Conservation (phyloP, 1,139 yeast species). For the Kodamaea sp. region DNA sequence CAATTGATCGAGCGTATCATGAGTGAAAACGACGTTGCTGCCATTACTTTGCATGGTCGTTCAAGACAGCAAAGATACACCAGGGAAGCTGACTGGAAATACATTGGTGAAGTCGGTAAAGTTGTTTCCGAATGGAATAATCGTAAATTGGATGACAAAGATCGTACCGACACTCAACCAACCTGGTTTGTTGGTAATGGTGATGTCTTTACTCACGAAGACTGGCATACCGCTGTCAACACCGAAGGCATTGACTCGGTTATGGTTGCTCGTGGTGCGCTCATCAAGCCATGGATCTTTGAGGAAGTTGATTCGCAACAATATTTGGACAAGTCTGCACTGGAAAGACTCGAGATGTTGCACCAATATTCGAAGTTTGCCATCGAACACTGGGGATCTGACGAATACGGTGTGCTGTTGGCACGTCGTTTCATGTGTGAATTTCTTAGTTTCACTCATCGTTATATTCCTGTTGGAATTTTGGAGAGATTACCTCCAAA, state of each 20-base stretch:
- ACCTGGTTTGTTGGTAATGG: conserved; percentile 85
- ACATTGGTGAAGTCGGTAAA: conserved; percentile 70
- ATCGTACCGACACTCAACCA: conserved; percentile 41
- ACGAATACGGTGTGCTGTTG: conserved; percentile 85
- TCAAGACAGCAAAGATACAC: conserved; percentile 95
- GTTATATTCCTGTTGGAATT: conserved; percentile 92
- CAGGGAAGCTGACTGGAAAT: conserved; percentile 88
- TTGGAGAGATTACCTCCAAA: conserved; percentile 85
- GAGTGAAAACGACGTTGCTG: conserved; percentile 78
- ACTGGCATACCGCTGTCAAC: conserved; percentile 77
- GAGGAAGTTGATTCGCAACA: conserved; percentile 91
- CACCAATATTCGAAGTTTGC: conserved; percentile 72
- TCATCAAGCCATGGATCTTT: conserved; percentile 97
- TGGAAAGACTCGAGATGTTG: conserved; percentile 78
- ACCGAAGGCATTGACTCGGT: conserved; percentile 81
- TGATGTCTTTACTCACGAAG: conserved; percentile 81
- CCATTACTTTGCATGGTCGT: conserved; percentile 92
- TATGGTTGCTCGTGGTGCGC: conserved; percentile 97
- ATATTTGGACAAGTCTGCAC: conserved; percentile 84
- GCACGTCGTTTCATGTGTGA: conserved; percentile 93
- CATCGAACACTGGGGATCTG: conserved; percentile 96
- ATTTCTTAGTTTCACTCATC: conserved; percentile 86
- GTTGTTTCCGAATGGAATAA: conserved; percentile 61
- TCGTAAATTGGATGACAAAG: conserved; percentile 51
- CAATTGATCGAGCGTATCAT: conserved; percentile 66